Base-by-base conservation (phyloP, 257 asterid species). In the Nicotiana noctiflora region DNA sequence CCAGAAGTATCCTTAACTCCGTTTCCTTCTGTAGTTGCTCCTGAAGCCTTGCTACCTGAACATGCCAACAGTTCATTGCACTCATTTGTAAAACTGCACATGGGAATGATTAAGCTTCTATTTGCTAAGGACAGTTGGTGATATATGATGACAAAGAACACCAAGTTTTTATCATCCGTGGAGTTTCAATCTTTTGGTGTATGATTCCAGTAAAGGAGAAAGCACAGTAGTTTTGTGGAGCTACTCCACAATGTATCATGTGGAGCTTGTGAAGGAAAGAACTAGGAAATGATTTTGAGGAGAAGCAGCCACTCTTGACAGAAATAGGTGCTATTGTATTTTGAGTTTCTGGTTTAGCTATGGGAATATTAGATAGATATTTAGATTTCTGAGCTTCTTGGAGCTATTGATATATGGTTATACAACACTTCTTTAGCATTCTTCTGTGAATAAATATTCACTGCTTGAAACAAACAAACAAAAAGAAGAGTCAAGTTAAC, bases 1-100 rank as follows among this genome's bases (percentile, higher is more conserved):
- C 98, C 32, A 96, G 93, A 76, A 89, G 90, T 52, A 81, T 79
- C 87, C 89, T 94, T 86, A 94, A 85, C 79, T 91, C 97, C 82
- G 79, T 88, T 84, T 96, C 98, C 88, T 89, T 91, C 81, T 92
- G 90, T 82, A 96, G 85, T 87, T 90, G 93, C 79, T 86, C 94
- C 80, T 88, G 89, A 59, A 96, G 89, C 81, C 91, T 90, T 84
- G 89, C 86, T 80, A 94, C 97, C 99, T 96, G 88, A 13, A 34
- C 75, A 60, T 53, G 56, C 64, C 72, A 79, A 84, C 77, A 29
- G 29, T 37, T 59, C 59, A 79, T 72, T 23, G 14, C 40, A 72
- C 49, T 72, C 23, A 74, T 74, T 74, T 23, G 25, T 46, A 49
- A 72, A 7, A 46, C n/a, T 74, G 61, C 12, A 49, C 40, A 46